These are phyloP conservation scores for Kingdonia uniflora DNA, from an alignment of 164 flowering plant species.

Conservation along the genomic window DNA sequence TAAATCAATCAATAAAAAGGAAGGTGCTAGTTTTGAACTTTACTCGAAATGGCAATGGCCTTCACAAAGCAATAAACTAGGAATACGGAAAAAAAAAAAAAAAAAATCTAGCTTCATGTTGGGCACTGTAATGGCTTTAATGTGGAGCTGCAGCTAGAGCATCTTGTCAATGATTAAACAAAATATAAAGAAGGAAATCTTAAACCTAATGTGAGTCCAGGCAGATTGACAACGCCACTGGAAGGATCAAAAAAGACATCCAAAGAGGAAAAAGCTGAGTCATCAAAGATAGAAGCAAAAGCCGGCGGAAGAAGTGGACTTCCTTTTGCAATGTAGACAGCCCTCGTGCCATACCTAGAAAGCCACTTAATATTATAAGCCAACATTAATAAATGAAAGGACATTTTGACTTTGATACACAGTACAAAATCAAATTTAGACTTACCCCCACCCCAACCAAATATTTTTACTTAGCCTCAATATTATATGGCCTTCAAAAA, in stretches of 20 bases:
- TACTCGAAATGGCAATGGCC: too few relatives aligned
- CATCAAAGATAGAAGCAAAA: constrained; percentile 93
- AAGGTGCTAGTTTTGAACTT: neutral
- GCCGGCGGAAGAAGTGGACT: constrained; percentile 88
- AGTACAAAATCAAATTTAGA: too few relatives aligned
- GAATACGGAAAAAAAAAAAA: too few relatives aligned
- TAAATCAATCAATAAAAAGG: neutral
- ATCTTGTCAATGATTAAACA: neutral
- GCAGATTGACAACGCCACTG: constrained; percentile 53
- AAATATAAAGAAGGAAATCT: neutral
- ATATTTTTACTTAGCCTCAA: too few relatives aligned
- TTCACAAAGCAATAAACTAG: too few relatives aligned
- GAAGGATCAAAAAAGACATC: constrained; percentile 97
- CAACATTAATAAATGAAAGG: neutral
- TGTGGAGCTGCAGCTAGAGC: too few relatives aligned
- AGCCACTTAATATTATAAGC: constrained; percentile 3
- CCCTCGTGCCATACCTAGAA: constrained; percentile 88
- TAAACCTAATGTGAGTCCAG: constrained; percentile 82
- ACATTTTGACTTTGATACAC: too few relatives aligned
- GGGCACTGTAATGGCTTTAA: too few relatives aligned
- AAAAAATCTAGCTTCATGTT: too few relatives aligned
- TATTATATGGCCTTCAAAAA: too few relatives aligned
- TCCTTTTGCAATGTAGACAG: constrained; percentile 93
- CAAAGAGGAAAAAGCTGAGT: constrained; percentile 88
- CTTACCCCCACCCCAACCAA: too few relatives aligned